Base-by-base conservation (phyloP, 2,329 filamentous ascomycete species). In the Amphichorda felina region DNA sequence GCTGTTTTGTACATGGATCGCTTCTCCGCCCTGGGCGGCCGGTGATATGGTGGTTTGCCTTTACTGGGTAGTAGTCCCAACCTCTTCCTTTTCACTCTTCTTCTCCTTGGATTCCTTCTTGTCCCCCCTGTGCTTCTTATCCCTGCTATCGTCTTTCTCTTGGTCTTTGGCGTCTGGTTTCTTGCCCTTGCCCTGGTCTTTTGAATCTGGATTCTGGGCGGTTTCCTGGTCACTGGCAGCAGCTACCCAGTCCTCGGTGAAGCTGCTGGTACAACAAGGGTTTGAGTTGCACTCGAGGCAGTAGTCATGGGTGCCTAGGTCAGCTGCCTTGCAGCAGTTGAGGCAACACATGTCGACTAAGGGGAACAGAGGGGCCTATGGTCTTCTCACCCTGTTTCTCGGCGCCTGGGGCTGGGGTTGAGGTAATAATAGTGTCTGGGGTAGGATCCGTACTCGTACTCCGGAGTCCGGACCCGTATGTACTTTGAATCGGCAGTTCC, bases 261-360 rank as follows among this genome's bases (percentile, higher is more conserved):
- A 30, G 34, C 15, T 10, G 8, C 15, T 30, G 26, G 26, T 17
- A 32, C 32, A 36, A 4, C 17, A 5, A 4, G 27, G 16, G 18
- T 22, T 22, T 3, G 13, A 3, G 27, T 30, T 44, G 46, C 41
- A 55, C 11, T 48, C 46, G 7, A 50, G 37, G 26, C 52, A 55
- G 40, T 47, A 54, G 30, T 56, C 54, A 39, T 56, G 54, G 8
- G 37, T 48, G 31, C 54, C 54, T 16, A 47, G 39, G 38, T 56
- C 52, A 15, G 41, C 41, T 17, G 53, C 46, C 17, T 43, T 46
- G 41, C 55, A 58, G 43, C 55, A 58, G 22, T 36, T 41, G 8
- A 46, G 38, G 45, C 55, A 58, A 39, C 39, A 37, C 41, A 43
- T 41, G n/a, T 19, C 21, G 21, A n/a, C n/a, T n/a, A n/a, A n/a